phyloP scores from a whole-genome alignment of 192 early-diverging fungal genomes.

The Coemansia sp. region DNA sequence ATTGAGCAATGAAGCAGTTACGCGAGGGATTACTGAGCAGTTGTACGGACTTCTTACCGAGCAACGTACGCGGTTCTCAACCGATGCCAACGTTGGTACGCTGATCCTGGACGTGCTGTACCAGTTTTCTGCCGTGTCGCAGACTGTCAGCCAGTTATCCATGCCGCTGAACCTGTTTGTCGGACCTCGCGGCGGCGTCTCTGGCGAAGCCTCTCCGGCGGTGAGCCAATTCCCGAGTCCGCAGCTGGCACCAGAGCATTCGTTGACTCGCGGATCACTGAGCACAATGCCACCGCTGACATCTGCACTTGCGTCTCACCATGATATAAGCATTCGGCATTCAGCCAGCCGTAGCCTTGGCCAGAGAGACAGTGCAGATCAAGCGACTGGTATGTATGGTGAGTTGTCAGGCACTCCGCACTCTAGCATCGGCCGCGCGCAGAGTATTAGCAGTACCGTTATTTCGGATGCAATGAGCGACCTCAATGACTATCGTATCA shows the following conservation, averaged over 20 bases:
- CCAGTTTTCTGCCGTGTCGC: conserved; percentile 53
- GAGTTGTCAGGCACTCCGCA: conserved; percentile 10
- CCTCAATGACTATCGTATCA: conserved; percentile 34
- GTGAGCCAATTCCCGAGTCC: conserved; percentile 53
- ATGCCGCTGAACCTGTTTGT: conserved; percentile 22
- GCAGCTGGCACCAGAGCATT: conserved; percentile 40
- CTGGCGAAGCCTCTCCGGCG: conserved; percentile 51
- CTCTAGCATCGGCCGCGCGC: conserved; percentile 10
- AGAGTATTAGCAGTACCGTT: conserved; percentile 13
- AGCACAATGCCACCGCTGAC: conserved; percentile 29
- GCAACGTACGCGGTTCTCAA: conserved; percentile 46
- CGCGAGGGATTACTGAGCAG: conserved; percentile 46
- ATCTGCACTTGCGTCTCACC: conserved; percentile 37
- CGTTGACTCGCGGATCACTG: conserved; percentile 20
- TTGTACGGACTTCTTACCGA: conserved; percentile 53
- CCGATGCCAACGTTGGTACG: conserved; percentile 41
- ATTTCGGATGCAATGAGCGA: conserved; percentile 14
- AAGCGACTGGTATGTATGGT: neutral
- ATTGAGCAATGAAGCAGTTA: conserved; percentile 43
- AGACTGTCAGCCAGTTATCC: conserved; percentile 50
- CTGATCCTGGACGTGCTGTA: conserved; percentile 54
- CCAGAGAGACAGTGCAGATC: conserved; percentile 6
- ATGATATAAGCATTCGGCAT: conserved; percentile 9
- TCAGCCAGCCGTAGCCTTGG: conserved; percentile 1
- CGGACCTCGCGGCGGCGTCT: conserved; percentile 26